These are phyloP conservation scores for Thyridium curvatum DNA, from an alignment of 2,329 filamentous ascomycete species.

Conservation along the genomic window DNA sequence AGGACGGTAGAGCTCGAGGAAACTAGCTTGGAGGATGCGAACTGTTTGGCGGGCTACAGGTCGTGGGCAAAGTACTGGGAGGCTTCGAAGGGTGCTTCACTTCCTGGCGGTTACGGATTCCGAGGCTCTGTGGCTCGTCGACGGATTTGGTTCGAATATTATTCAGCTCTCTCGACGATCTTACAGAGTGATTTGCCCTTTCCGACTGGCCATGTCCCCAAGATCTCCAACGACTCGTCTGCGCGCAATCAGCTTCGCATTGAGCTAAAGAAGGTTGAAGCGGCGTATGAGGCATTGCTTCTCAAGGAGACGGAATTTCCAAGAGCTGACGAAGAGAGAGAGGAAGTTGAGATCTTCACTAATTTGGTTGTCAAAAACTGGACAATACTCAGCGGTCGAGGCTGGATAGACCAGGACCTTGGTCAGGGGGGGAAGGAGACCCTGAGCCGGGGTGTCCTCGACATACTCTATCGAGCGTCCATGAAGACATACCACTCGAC, in stretches of 20 bases:
- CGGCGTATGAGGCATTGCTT: slow-evolving; percentile 71
- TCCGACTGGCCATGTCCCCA: slow-evolving; percentile 37
- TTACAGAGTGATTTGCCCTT: slow-evolving; percentile 61
- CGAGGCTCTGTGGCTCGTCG: slow-evolving; percentile 55
- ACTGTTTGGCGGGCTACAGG: slow-evolving; percentile 51
- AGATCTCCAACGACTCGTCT: slow-evolving; percentile 40
- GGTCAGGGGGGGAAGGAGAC: slow-evolving; percentile 74
- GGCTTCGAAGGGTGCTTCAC: slow-evolving; percentile 25
- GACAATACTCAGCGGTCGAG: slow-evolving; percentile 70
- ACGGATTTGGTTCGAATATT: slow-evolving; percentile 80
- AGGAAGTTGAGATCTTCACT: slow-evolving; percentile 77
- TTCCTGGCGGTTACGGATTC: slow-evolving; percentile 50
- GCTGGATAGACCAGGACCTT: slow-evolving; percentile 75
- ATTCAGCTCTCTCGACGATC: slow-evolving; percentile 69
- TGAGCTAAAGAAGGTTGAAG: slow-evolving; percentile 75
- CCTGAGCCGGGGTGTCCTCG: slow-evolving; percentile 70
- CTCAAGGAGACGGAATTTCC: slow-evolving; percentile 79
- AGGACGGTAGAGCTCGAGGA: slow-evolving; percentile 47
- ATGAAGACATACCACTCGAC: slow-evolving; percentile 96
- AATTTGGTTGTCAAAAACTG: slow-evolving; percentile 79
- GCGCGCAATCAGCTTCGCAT: slow-evolving; percentile 59
- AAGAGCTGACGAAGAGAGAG: slow-evolving; percentile 69
- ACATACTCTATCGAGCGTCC: slow-evolving; percentile 83
- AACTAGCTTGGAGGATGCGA: slow-evolving; percentile 42
- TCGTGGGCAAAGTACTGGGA: slow-evolving; percentile 69